A percentile compares a stretch with the other conserved stretches of the same genome.
Conservation (phyloP, 1,284 basidiomycete genomes). For the Marasmius oreades region DNA sequence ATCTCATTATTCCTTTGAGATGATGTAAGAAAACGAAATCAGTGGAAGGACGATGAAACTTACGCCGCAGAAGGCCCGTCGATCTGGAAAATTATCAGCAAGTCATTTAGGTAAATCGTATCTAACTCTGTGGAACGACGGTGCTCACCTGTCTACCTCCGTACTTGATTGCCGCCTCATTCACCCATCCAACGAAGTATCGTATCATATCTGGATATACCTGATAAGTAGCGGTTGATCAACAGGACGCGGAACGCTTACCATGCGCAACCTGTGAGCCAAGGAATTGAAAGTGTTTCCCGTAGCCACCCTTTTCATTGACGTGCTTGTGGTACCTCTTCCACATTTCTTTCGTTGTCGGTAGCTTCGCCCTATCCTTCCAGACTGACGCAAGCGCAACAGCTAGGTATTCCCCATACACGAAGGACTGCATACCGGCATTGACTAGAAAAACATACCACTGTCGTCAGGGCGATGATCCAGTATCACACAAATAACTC, state of each 20-base stretch:
- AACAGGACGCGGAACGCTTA: slow-evolving; percentile 11
- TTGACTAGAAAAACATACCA: slow-evolving; percentile 25
- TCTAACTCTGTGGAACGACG: neutral
- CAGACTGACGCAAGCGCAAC: slow-evolving; percentile 35
- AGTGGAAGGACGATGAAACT: neutral
- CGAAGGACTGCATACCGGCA: slow-evolving; percentile 35
- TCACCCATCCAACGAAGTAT: slow-evolving; percentile 30
- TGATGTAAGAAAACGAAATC: neutral
- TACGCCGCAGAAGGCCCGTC: neutral
- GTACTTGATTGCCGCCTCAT: slow-evolving; percentile 28
- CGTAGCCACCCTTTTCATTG: slow-evolving; percentile 29
- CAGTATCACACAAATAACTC: slow-evolving; percentile 8
- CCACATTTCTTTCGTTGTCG: slow-evolving; percentile 28
- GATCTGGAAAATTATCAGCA: neutral
- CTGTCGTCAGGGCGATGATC: neutral
- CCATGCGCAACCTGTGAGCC: slow-evolving; percentile 23
- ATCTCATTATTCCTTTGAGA: neutral
- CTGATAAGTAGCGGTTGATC: neutral
- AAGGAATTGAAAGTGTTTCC: slow-evolving; percentile 32
- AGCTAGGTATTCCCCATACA: slow-evolving; percentile 32
- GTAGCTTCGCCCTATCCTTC: slow-evolving; percentile 31
- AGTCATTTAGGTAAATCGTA: neutral
- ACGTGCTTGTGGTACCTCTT: slow-evolving; percentile 25
- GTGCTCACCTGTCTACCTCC: slow-evolving; percentile 27
- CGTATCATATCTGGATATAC: slow-evolving; percentile 20